Base-by-base conservation (phyloP, 2,329 filamentous ascomycete genomes). In the Shiraia sp. region DNA sequence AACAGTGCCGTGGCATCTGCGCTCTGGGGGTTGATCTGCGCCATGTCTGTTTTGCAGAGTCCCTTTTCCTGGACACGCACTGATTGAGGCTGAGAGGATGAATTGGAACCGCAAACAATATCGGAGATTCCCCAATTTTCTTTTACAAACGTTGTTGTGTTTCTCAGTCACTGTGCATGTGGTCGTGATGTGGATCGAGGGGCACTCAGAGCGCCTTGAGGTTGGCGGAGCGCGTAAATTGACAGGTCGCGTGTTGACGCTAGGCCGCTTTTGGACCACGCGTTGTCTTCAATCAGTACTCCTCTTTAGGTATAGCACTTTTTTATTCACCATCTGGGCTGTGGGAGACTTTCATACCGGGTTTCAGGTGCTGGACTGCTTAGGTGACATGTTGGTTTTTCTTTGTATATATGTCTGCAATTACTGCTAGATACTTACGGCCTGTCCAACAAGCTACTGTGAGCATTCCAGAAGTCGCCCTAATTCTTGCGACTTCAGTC, bases 1-100 rank as follows among this genome's bases (percentile, higher is more conserved):
- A 96, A 83, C 61, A 90, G 88, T 74, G 95, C 86, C 59, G 83
- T 81, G 59, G 86, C 84, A 54, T 86, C 89, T 72, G 93, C 88
- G 78, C 96, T 91, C 71, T 86, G 83, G 61, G 95, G 4, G 19
- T 22, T 60, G 13, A 56, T 46, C 36, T 63, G 61, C 35, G 57
- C 39, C 65, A 68, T 68, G 42, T 23, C 54, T 36, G 50, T 31
- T 35, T 22, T 22, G 4, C 19, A 22, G 8, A n/a, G n/a, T n/a
- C n/a, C n/a, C n/a, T n/a, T n/a, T n/a, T n/a, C n/a, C n/a, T n/a
- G n/a, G n/a, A n/a, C n/a, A n/a, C n/a, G n/a, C 4, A 22, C 19
- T 22, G 19, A 8, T 8, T 22, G 19, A 22, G 19, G 8, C 19
- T 22, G 19, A 5, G 8, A 22, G 19, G 8, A 5, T 22, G 19